Base-by-base conservation (phyloP, 2,329 filamentous ascomycete species). In the Trichoderma gracile region DNA sequence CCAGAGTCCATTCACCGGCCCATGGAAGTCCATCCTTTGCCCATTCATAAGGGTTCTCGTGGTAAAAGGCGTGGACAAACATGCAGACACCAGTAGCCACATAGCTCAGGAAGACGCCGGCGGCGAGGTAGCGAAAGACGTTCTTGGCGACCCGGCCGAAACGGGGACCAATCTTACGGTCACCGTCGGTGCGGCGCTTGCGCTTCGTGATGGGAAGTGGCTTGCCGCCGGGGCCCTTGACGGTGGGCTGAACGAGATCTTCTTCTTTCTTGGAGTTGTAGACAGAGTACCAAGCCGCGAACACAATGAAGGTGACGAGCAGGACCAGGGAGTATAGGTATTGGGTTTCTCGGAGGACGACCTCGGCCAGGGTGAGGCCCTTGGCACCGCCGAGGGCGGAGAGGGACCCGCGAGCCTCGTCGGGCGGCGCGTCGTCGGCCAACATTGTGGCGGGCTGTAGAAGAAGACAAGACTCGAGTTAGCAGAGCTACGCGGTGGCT, bases 171-270 rank as follows among this genome's bases (percentile, higher is more conserved):
- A 78, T 74, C 68, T 78, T 77, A 54, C 78, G 73, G 77, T 80
- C 71, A 76, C 78, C 75, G 78, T 80, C 69, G 75, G 77, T 73
- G 74, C 83, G 75, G 78, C 81, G 78, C 74, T 80, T 80, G 65
- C 80, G 86, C 73, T 87, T 90, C 66, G 82, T 85, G 56, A 81
- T 74, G n/a, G 92, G 93, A 61, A 97, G 81, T 40, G 92, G 92
- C 75, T 96, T 93, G 69, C 93, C 94, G 63, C 92, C 93, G 1
- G 93, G 93, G n/a, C 93, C 93, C 60, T 83, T 87, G 68, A 85
- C 77, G 38, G 76, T 80, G 23, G 81, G 83, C 59, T 76, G 75
- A 23, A 80, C 73, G 42, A 79, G 72, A 67, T 81, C 78, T 43
- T 83, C 82, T 64, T 81, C 79, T 60, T 79, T 82, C 68, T 79